phyloP scores from a whole-genome alignment of 768 basidiomycete genomes.

The Boletus pseudopeckii region DNA sequence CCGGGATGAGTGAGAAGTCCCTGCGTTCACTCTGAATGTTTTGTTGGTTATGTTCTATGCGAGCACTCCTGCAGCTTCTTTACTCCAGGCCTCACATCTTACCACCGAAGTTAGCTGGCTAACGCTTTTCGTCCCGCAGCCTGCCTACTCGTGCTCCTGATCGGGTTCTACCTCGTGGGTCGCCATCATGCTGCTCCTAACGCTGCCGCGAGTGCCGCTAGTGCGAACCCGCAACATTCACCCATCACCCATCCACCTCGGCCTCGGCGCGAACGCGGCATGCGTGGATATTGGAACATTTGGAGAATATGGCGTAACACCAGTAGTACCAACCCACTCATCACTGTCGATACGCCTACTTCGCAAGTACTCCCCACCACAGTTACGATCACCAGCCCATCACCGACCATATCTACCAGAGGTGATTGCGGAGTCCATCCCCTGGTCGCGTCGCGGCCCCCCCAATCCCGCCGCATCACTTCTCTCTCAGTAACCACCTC shows the following conservation, averaged over 20 bases:
- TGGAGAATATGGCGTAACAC: slow-evolving; percentile 16
- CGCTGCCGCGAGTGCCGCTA: background rate
- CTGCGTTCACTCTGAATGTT: background rate
- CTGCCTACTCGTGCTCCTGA: slow-evolving; percentile 22
- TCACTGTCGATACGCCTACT: background rate
- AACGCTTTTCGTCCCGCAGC: slow-evolving; percentile 13
- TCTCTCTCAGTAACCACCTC: slow-evolving; percentile 21
- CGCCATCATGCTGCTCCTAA: slow-evolving; percentile 6
- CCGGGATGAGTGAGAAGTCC: background rate
- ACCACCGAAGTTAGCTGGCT: slow-evolving; percentile 4
- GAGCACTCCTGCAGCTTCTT: background rate
- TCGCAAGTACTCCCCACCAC: background rate
- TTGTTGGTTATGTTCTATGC: background rate
- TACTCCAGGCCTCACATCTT: background rate
- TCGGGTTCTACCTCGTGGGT: slow-evolving; percentile 29
- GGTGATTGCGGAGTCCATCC: background rate
- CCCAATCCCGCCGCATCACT: slow-evolving; percentile 18
- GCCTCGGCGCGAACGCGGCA: background rate
- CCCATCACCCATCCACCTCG: slow-evolving; percentile 1
- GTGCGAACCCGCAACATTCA: background rate
- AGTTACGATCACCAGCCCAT: background rate
- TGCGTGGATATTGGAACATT: slow-evolving; percentile 12
- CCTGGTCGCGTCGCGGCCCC: slow-evolving; percentile 4
- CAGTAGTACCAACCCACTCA: background rate
- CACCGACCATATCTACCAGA: background rate